A percentile compares a stretch with the other conserved stretches of the same genome.
Conservation (phyloP, 164 flowering plant genomes). For the Liquidambar formosana region DNA sequence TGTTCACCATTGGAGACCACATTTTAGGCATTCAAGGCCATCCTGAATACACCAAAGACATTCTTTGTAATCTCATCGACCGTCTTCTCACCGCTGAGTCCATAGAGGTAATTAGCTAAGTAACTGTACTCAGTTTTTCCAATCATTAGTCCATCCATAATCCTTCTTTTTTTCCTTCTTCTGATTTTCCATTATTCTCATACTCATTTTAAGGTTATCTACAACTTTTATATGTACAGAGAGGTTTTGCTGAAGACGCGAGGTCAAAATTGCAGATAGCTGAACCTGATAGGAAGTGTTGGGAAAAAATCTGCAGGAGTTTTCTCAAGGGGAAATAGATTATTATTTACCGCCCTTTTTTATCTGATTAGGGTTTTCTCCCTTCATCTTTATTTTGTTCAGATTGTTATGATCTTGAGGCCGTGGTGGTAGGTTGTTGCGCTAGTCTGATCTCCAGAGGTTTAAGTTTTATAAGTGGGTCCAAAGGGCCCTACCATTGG, state of each 20-base stretch:
- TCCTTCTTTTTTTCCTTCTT: too few relatives aligned
- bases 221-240: conserved; percentile 29
- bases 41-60: too few relatives aligned
- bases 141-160: too few relatives aligned
- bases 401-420: too few relatives aligned
- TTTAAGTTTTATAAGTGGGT: too few relatives aligned
- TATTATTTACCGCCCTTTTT: neutral
- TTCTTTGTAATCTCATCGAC: conserved; percentile 56
- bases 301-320: conserved; percentile 60
- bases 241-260: conserved; percentile 51
- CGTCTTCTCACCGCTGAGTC: conserved; percentile 44
- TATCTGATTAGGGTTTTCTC: neutral
- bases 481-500: too few relatives aligned
- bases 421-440: too few relatives aligned
- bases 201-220: conserved; percentile 8
- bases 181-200: neutral
- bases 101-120: conserved; percentile 44
- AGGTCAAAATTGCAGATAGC: conserved; percentile 40
- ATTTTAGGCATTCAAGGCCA: conserved; percentile 79
- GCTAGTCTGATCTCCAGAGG: too few relatives aligned
- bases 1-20: conserved; percentile 54
- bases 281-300: conserved; percentile 58
- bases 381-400: neutral
- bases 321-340: conserved; percentile 40
- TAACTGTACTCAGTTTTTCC: neutral